Base-by-base conservation (phyloP, 257 asterid genomes). In the Cynanchum wilfordii region DNA sequence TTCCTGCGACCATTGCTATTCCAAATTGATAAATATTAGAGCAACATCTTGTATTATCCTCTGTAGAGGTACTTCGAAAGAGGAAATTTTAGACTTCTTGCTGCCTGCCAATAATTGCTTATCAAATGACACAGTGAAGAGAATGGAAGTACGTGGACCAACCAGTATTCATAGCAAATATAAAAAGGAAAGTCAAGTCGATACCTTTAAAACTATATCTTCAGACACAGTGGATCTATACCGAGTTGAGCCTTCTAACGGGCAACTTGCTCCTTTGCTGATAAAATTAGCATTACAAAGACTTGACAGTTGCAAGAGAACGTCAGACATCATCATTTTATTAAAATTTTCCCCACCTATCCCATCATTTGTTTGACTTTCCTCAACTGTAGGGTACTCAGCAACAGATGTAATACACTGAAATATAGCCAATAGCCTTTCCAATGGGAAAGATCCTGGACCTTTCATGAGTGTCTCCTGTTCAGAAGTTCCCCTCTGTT, bases 401-500 rank as follows among this genome's bases (percentile, higher is more conserved):
- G 83, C 90, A 68, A 86, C 90, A 68, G 97, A 88, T 78, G 96
- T 71, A 64, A 95, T 85, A 82, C 99, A 95, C 78, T 92, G 94
- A 76, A 75, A 92, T 77, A 95, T 89, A 64, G 96, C 99, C 73
- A 95, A 80, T 77, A 95, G 79, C 83, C 98, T 90, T 80, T 95
- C 99, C 71, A 95, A 76, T 0, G 98, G 99, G 81, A 95, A 95
- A 50, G 90, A 87, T 75, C 96, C 98, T 16, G 99, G 98, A 38
- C 97, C 98, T 88, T 95, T 95, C 92, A 89, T 82, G 81, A 95
- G 86, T 76, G 81, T 65, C 68, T 92, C 98, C 77, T 80, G 94
- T 77, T 92, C 98, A 80, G 89, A 88, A 71, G 58, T 85, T 82
- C 90, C 99, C 87, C 90, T 92, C 64, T 77, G 80, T 83, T 87